Conservation (phyloP, 2,329 filamentous ascomycete species). For the Apiospora marii region DNA sequence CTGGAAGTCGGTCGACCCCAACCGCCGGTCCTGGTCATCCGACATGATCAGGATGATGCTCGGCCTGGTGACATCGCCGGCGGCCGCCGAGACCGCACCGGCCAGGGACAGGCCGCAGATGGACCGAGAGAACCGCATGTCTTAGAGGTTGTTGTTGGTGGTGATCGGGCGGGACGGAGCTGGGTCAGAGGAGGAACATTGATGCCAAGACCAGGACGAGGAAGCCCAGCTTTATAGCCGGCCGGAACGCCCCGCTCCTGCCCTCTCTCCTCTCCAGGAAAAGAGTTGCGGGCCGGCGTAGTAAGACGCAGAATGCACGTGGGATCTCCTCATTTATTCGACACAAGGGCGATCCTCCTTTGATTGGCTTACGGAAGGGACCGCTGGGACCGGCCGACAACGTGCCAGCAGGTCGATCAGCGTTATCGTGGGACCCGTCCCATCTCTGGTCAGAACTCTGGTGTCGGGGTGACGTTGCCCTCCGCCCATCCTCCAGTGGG, state of each 20-base stretch:
- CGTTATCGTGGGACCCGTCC: neutral
- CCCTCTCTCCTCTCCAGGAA: neutral
- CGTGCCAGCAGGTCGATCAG: neutral
- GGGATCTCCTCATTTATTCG: neutral
- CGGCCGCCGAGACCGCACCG: neutral
- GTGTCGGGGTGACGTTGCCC: neutral
- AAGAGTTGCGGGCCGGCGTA: neutral
- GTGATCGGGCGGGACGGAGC: neutral
- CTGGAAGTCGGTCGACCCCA: slow-evolving; percentile 68
- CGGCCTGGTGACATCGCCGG: slow-evolving; percentile 37
- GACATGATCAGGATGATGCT: slow-evolving; percentile 74
- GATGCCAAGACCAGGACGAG: neutral
- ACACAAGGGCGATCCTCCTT: neutral
- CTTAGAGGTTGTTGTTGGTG: neutral
- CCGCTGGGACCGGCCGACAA: neutral
- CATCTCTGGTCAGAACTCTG: neutral
- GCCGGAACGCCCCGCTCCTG: neutral
- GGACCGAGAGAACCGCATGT: neutral
- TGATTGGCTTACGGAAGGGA: neutral
- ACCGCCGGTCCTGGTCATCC: slow-evolving; percentile 71
- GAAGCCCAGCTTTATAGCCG: neutral
- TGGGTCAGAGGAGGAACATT: neutral
- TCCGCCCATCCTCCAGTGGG: neutral
- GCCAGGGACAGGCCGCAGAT: neutral
- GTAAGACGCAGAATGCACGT: neutral